These are phyloP conservation scores for Exophiala sp. DNA, from an alignment of 2,329 filamentous ascomycete species.

Conservation along the genomic window DNA sequence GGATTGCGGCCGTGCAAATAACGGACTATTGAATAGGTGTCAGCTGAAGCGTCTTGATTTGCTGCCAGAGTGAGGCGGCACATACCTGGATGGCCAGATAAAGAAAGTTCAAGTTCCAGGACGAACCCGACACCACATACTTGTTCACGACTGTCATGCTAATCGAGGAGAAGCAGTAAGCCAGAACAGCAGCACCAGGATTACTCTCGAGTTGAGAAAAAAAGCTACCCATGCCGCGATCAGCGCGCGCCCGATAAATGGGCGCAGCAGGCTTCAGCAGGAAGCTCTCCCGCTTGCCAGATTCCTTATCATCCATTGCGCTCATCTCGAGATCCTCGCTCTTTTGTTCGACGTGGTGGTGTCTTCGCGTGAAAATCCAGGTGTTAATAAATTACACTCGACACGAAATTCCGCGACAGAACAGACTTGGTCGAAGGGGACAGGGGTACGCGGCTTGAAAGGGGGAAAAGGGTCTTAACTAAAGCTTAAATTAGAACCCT, in stretches of 20 bases:
- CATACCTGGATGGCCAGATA: conserved; percentile 87
- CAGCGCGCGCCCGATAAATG: background rate
- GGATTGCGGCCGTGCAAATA: conserved; percentile 82
- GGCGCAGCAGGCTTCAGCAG: conserved; percentile 1
- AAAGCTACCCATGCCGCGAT: background rate
- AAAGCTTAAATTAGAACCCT: no score
- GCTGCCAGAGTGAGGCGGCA: conserved; percentile 4
- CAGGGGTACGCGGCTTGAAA: no score
- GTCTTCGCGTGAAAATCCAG: background rate
- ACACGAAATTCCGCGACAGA: no score
- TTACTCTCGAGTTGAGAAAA: conserved; percentile 55
- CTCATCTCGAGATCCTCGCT: background rate
- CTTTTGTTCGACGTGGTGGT: background rate
- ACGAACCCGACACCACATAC: conserved; percentile 85
- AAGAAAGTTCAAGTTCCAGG: conserved; percentile 97
- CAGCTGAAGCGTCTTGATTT: conserved; percentile 1
- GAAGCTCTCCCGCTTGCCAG: background rate
- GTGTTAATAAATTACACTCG: no score
- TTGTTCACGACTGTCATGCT: conserved; percentile 99
- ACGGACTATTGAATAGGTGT: conserved; percentile 60
- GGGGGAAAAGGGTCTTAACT: no score
- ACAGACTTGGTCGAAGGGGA: no score
- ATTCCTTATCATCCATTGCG: background rate
- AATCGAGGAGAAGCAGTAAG: conserved; percentile 95
- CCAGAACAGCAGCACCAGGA: conserved; percentile 73